Evolutionary conservation across 129 eudicot species (phyloP), one percentile per base, ranked within the genome.

Genomic region (Oenanthe sinensis): DNA sequence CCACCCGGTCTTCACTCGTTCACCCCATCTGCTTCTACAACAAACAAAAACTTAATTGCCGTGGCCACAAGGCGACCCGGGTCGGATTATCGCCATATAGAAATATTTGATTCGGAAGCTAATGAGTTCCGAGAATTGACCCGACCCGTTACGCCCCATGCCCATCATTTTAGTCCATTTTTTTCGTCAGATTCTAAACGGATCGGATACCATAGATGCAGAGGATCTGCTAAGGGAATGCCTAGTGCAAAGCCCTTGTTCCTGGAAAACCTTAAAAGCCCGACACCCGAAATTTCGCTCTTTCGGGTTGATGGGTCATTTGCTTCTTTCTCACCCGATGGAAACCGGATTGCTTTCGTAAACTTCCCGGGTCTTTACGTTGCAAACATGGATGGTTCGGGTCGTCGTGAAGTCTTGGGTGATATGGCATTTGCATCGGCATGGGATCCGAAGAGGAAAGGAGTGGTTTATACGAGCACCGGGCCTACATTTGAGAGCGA

Each of bases 1-100:
- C 96, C 96, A 80, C 92, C 92, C 36, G 98, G 98, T 83, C 84
- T 94, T 22, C 98, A 94, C 86, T 81, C 90, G 63, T 94, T 94
- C 85, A 94, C 98, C 2, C 97, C 97, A 0, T 89, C 98, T 39
- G 93, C 96, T 77, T 89, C 88, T 0, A 22, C 75, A 1, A 45
- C 81, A 1, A 82, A 88, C 20, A 83, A 88, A 48, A 86, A 77
- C 26, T 85, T 89, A 78, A 87, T 94, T 47, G 97, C 89, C 1
- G 83, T 94, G 45, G 98, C 97, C 0, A 94, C 98, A 0, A 85
- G 98, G 54, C 80, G 98, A 58, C 82, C 92, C 9, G 85, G 52
- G 63, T 91, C 97, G 3, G 87, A 87, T 8, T 94, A 67, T 76
- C 90, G 98, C 8, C 98, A 91, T 81, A 86, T 94, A 7, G 97